Evolutionary conservation across 73 alveolate species (phyloP).

Genomic region (Paramecium pentaurelia): DNA sequence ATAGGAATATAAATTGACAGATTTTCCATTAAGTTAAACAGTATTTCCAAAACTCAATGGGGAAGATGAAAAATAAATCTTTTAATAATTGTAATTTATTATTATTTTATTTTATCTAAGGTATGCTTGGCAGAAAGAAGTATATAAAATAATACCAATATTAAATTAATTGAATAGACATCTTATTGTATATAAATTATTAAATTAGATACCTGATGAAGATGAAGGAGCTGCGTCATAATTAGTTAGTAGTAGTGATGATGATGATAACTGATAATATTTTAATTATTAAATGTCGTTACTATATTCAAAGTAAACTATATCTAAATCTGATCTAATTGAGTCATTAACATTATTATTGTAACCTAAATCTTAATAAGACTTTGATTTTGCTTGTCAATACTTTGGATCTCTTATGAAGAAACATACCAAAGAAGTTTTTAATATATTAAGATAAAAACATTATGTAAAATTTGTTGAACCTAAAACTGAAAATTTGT

Average conservation of each 20-base stretch:
- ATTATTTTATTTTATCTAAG: not conserved
- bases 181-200: not conserved
- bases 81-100: not conserved
- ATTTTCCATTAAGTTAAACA: not conserved
- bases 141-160: not conserved
- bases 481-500: not conserved
- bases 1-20: conserved; percentile 28
- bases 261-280: conserved; percentile 19
- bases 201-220: not conserved
- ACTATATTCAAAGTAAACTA: not conserved
- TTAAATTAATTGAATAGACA: not conserved
- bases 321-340: not conserved
- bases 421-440: not conserved
- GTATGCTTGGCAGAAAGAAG: conserved; percentile 34
- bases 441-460: not conserved
- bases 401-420: not conserved
- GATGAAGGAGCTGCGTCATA: not conserved
- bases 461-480: not conserved
- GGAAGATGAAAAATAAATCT: not conserved
- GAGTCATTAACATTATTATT: not conserved
- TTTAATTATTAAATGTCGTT: conserved; percentile 43
- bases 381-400: not conserved
- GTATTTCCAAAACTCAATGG: not conserved
- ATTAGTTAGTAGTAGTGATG: not conserved
- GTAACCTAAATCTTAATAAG: not conserved